Conservation (phyloP, 495 filamentous ascomycete genomes). For the Chaetomium cochliodes region DNA sequence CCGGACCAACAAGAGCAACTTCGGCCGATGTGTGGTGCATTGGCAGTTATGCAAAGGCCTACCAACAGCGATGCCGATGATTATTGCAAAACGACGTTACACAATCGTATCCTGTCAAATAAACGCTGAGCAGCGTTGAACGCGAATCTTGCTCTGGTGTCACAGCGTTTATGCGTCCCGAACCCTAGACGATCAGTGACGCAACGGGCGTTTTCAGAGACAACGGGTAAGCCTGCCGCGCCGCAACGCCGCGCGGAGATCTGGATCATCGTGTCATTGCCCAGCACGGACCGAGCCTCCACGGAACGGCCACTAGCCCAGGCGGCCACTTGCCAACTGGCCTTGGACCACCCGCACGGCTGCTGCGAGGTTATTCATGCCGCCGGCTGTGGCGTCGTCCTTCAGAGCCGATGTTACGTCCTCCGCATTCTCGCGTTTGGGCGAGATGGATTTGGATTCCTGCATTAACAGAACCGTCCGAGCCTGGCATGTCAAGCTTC, state of each 20-base stretch:
- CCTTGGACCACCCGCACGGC: neutral
- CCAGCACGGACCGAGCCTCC: constrained; percentile 17
- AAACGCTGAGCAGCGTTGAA: constrained; percentile 18
- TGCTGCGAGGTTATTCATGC: constrained; percentile 6
- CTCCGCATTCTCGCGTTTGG: neutral
- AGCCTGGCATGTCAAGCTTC: too few species aligned
- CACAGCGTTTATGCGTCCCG: constrained; percentile 16
- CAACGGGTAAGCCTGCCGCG: constrained; percentile 3
- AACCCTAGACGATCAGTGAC: neutral
- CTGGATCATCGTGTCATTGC: constrained; percentile 7
- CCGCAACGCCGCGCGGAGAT: constrained; percentile 17
- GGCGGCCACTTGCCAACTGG: neutral
- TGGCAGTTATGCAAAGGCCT: constrained; percentile 8
- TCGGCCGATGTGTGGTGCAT: neutral
- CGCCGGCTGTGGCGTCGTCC: neutral
- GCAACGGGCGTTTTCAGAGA: neutral
- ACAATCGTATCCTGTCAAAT: constrained; percentile 27
- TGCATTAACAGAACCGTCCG: too few species aligned
- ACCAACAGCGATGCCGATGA: constrained; percentile 1
- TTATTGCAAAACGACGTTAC: neutral
- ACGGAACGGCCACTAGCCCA: constrained; percentile 12
- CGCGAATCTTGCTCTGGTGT: constrained; percentile 2
- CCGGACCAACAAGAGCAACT: neutral
- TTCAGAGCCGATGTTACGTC: constrained; percentile 5
- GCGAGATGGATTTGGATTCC: too few species aligned